Evolutionary conservation across 768 basidiomycete genomes (phyloP).

Genomic region (Lactarius trivialis): DNA sequence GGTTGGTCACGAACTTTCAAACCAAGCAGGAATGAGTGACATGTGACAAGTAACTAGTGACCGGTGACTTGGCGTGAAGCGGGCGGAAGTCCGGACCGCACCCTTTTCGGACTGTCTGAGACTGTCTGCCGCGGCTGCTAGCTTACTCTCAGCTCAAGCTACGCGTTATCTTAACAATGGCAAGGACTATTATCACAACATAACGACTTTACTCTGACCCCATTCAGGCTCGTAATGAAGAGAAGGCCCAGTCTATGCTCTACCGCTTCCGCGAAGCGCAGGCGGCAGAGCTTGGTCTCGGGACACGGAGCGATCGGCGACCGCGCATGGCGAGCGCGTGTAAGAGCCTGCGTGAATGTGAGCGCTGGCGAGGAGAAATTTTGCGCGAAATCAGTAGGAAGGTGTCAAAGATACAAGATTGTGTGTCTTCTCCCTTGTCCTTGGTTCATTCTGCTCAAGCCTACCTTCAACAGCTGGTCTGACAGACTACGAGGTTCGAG

Average conservation of each 20-base stretch:
- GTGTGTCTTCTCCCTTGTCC: slow-evolving; percentile 38
- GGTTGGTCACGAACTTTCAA: no score
- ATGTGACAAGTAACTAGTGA: no score
- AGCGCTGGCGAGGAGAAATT: slow-evolving; percentile 95
- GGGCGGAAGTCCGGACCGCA: neutral
- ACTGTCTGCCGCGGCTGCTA: no score
- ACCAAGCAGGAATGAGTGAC: no score
- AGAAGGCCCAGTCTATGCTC: slow-evolving; percentile 94
- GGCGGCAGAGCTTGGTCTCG: slow-evolving; percentile 89
- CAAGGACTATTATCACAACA: neutral
- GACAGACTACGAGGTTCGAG: slow-evolving; percentile 92
- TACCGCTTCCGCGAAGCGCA: slow-evolving; percentile 97
- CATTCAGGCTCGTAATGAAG: slow-evolving; percentile 93
- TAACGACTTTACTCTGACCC: neutral
- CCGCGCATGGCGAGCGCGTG: slow-evolving; percentile 90
- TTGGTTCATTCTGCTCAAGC: neutral
- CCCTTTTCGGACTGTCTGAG: neutral
- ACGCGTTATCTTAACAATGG: slow-evolving; percentile 5
- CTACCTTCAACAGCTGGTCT: slow-evolving; percentile 57
- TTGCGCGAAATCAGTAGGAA: slow-evolving; percentile 91
- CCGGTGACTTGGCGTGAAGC: no score
- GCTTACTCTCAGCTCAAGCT: neutral
- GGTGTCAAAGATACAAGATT: slow-evolving; percentile 96
- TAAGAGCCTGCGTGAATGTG: slow-evolving; percentile 88
- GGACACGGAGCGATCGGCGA: slow-evolving; percentile 74